These are phyloP conservation scores for Sicyos edulis DNA, from an alignment of 306 rosid species.

Conservation along the genomic window DNA sequence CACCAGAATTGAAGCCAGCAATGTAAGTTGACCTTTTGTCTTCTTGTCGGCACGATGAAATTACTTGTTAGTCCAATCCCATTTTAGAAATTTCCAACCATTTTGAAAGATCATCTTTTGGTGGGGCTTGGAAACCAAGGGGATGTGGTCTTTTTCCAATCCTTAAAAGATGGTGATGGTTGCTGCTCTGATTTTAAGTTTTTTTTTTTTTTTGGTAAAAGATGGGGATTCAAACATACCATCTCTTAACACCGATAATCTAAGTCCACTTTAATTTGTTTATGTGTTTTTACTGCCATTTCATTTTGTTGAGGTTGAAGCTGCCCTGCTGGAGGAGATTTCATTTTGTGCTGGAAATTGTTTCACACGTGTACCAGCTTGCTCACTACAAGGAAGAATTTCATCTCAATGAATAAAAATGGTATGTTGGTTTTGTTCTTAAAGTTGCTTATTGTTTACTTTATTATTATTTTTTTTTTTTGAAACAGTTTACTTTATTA, in stretches of 20 bases:
- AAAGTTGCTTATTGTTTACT: background rate
- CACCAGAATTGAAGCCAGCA: conserved; percentile 28
- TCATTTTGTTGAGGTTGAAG: conserved; percentile 13
- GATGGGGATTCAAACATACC: too few relatives aligned
- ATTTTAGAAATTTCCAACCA: background rate
- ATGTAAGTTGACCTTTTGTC: conserved; percentile 33
- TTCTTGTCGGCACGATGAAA: conserved; percentile 11
- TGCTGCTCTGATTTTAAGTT: background rate
- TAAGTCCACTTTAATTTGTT: too few relatives aligned
- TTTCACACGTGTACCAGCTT: background rate
- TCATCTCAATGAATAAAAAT: background rate
- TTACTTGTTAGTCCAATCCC: conserved; percentile 2
- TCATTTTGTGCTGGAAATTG: background rate
- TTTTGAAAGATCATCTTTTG: background rate
- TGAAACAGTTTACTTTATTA: too few relatives aligned
- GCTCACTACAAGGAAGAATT: background rate
- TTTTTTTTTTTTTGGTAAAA: too few relatives aligned
- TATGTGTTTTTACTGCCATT: background rate
- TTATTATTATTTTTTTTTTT: too few relatives aligned
- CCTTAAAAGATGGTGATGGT: background rate
- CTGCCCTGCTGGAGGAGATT: conserved; percentile 10
- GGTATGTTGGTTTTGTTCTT: conserved; percentile 9
- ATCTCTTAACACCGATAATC: too few relatives aligned
- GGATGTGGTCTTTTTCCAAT: conserved; percentile 6
- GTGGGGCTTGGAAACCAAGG: conserved; percentile 11